phyloP scores from a whole-genome alignment of 2,329 filamentous ascomycete genomes.

The Talaromyces sp. region DNA sequence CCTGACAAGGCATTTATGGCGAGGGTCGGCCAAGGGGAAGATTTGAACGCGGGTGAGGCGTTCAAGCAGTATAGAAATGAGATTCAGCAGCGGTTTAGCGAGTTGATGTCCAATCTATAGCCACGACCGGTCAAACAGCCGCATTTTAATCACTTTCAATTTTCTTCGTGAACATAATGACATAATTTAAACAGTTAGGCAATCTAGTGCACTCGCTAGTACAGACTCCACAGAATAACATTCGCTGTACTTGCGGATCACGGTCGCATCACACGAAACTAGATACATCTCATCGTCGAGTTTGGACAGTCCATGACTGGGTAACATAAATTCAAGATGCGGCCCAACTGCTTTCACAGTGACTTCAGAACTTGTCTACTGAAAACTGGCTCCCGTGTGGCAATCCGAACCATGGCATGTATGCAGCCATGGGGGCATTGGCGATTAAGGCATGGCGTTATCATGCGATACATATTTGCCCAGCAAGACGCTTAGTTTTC shows the following conservation, averaged over 20 bases:
- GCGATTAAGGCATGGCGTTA: background rate
- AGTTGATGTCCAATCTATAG: background rate
- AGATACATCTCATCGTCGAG: too few species aligned
- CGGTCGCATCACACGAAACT: too few species aligned
- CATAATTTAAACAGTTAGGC: background rate
- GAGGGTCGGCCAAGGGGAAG: constrained; percentile 1
- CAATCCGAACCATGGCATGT: background rate
- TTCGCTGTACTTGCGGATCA: too few species aligned
- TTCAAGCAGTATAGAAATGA: background rate
- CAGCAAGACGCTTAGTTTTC: background rate
- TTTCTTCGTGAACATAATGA: background rate
- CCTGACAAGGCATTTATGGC: background rate
- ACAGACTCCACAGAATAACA: background rate
- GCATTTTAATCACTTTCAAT: background rate
- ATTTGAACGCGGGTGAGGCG: background rate
- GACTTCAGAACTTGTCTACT: too few species aligned
- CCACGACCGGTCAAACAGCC: background rate
- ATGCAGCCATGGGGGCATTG: background rate
- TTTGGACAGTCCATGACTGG: too few species aligned
- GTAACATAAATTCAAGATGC: too few species aligned
- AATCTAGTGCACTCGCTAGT: background rate
- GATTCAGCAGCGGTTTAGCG: constrained; percentile 7
- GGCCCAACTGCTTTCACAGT: too few species aligned
- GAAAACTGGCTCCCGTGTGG: background rate
- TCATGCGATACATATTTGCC: background rate